Conservation (phyloP, 1,139 yeast species). For the Kodamaea alishanica region DNA sequence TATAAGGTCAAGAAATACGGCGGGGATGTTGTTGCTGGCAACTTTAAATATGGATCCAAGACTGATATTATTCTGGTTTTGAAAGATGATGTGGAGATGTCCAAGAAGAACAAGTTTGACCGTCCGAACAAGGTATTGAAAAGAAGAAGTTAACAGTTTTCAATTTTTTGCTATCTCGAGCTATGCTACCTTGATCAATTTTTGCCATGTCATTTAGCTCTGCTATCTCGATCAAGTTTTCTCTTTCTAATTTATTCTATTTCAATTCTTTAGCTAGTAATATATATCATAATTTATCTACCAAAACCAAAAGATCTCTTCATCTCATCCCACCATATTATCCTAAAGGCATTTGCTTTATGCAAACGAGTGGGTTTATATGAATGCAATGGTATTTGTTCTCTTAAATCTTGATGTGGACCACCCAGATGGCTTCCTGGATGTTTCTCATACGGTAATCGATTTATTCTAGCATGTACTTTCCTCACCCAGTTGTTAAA, state of each 20-base stretch:
- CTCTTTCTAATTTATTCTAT: too few species aligned
- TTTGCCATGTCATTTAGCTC: background rate
- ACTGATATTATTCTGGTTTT: constrained; percentile 67
- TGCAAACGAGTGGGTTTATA: constrained; percentile 52
- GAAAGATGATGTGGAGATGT: constrained; percentile 69
- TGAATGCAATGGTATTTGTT: constrained; percentile 20
- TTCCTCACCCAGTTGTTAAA: constrained; percentile 69
- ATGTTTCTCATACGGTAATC: constrained; percentile 40
- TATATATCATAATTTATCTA: background rate
- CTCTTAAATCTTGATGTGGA: constrained; percentile 14
- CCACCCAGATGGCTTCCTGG: constrained; percentile 8
- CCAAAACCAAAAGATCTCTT: constrained; percentile 48
- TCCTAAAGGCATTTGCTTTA: constrained; percentile 57
- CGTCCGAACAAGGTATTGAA: constrained; percentile 2
- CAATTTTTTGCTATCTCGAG: background rate
- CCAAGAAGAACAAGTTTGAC: constrained; percentile 49
- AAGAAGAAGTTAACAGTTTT: background rate
- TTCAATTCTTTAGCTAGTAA: too few species aligned
- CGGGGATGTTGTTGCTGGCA: constrained; percentile 67
- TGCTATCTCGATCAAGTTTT: too few species aligned
- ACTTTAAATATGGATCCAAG: constrained; percentile 71
- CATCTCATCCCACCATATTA: constrained; percentile 64
- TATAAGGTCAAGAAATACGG: constrained; percentile 64
- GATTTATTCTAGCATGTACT: constrained; percentile 63
- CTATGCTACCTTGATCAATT: background rate